Evolutionary conservation across 2,329 filamentous ascomycete genomes (phyloP).

Genomic region (Aspergillus proliferans): DNA sequence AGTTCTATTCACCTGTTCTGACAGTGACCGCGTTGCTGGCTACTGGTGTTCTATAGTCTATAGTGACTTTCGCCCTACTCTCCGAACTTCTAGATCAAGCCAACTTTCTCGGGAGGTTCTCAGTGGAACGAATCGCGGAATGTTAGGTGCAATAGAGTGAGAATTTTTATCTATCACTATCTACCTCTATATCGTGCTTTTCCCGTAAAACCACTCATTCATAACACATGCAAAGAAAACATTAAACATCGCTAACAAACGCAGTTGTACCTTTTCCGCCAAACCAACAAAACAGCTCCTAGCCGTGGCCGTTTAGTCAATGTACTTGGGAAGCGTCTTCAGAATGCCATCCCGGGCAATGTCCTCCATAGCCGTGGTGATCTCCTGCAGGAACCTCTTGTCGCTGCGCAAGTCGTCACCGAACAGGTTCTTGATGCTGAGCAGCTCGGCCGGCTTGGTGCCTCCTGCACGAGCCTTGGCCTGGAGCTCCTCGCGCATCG

Average conservation of each 20-base stretch:
- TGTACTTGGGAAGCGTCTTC: constrained; percentile 47
- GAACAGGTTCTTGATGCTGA: constrained; percentile 45
- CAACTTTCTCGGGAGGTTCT: too few species aligned
- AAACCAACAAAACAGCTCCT: constrained; percentile 5
- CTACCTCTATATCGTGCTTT: constrained; percentile 13
- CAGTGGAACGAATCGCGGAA: not conserved
- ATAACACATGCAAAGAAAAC: constrained; percentile 8
- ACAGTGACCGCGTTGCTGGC: too few species aligned
- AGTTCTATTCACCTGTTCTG: too few species aligned
- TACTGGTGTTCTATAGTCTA: too few species aligned
- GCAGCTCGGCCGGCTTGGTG: constrained; percentile 36
- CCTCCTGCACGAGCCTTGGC: constrained; percentile 42
- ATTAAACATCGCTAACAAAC: constrained; percentile 8
- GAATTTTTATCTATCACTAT: constrained; percentile 12
- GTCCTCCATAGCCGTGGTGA: constrained; percentile 44
- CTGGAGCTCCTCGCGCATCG: constrained; percentile 45
- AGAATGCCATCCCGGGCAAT: constrained; percentile 45
- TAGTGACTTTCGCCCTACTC: too few species aligned
- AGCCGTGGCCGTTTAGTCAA: constrained; percentile 24
- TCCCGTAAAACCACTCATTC: constrained; percentile 5
- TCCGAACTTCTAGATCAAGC: too few species aligned
- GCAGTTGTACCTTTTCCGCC: constrained; percentile 6
- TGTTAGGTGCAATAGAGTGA: not conserved
- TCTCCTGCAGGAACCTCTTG: constrained; percentile 43
- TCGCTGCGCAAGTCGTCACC: constrained; percentile 48